A percentile compares a stretch with the other conserved stretches of the same genome.
Evolutionary conservation across 768 basidiomycete species (phyloP).

Genomic region (Hypsizygus marmoreus): DNA sequence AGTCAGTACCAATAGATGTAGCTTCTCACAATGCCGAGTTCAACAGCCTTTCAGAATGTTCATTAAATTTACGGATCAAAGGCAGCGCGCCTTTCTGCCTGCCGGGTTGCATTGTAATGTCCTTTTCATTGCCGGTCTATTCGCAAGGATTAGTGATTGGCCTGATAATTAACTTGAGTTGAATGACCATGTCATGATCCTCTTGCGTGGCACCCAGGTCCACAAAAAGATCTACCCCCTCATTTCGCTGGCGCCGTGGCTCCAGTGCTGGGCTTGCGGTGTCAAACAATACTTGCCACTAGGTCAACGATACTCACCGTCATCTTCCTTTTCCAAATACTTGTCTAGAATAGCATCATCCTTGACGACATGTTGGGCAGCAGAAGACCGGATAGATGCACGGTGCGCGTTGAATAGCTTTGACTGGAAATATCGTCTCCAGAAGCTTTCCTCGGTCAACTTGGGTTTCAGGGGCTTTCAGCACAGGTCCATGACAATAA

Average conservation of each 20-base stretch:
- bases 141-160: background rate
- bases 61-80: conserved; percentile 95
- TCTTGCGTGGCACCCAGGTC: conserved; percentile 87
- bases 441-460: conserved; percentile 91
- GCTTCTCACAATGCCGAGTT: conserved; percentile 77
- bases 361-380: conserved; percentile 80
- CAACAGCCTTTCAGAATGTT: conserved; percentile 90
- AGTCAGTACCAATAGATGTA: no score
- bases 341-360: conserved; percentile 94
- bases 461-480: conserved; percentile 30
- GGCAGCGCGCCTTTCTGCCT: conserved; percentile 86
- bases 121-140: conserved; percentile 87
- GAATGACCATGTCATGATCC: conserved; percentile 82
- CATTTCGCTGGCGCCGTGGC: conserved; percentile 68
- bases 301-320: conserved; percentile 56
- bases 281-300: background rate
- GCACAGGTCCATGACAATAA: conserved; percentile 2
- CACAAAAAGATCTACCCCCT: conserved; percentile 74
- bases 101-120: conserved; percentile 95
- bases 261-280: conserved; percentile 58
- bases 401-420: conserved; percentile 95
- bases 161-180: conserved; percentile 2
- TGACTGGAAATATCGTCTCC: conserved; percentile 96
- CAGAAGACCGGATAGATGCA: conserved; percentile 87
- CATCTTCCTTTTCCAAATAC: conserved; percentile 95